Evolutionary conservation across 2,329 filamentous ascomycete species (phyloP).

Genomic region (Clonostachys solani): DNA sequence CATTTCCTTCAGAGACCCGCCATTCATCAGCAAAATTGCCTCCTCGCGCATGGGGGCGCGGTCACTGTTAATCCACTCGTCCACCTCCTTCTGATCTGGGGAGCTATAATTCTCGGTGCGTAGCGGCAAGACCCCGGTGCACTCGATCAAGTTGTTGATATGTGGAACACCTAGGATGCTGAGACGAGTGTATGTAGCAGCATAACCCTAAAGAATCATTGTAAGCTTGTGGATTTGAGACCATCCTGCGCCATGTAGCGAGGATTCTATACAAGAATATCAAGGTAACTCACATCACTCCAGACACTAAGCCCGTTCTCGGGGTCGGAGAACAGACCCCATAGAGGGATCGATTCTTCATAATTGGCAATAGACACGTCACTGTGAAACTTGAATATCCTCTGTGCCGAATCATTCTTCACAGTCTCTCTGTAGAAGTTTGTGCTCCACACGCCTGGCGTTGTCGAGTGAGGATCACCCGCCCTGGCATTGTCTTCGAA

Average conservation of each 20-base stretch:
- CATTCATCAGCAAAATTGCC: neutral
- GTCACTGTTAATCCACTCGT: neutral
- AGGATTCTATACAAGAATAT: too few relatives aligned
- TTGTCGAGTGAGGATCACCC: constrained; percentile 42
- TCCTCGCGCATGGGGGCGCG: neutral
- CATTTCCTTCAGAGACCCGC: neutral
- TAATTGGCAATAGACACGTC: constrained; percentile 27
- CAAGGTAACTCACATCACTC: neutral
- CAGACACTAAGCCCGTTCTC: neutral
- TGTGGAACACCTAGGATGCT: constrained; percentile 49
- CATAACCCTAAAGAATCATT: constrained; percentile 30
- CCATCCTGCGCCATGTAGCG: too few relatives aligned
- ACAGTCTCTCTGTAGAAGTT: constrained; percentile 37
- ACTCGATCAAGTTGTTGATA: constrained; percentile 48
- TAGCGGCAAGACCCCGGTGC: constrained; percentile 40
- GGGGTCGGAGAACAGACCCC: neutral
- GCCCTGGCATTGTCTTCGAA: constrained; percentile 30
- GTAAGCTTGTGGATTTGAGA: too few relatives aligned
- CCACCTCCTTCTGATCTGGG: neutral
- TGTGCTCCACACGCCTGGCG: constrained; percentile 45
- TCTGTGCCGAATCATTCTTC: constrained; percentile 14
- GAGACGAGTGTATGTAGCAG: constrained; percentile 44
- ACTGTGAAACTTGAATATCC: constrained; percentile 31
- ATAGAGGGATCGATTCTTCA: neutral
- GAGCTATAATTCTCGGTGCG: neutral